Conservation (phyloP, 176 grass and related monocot species). For the Chloris gayana region DNA sequence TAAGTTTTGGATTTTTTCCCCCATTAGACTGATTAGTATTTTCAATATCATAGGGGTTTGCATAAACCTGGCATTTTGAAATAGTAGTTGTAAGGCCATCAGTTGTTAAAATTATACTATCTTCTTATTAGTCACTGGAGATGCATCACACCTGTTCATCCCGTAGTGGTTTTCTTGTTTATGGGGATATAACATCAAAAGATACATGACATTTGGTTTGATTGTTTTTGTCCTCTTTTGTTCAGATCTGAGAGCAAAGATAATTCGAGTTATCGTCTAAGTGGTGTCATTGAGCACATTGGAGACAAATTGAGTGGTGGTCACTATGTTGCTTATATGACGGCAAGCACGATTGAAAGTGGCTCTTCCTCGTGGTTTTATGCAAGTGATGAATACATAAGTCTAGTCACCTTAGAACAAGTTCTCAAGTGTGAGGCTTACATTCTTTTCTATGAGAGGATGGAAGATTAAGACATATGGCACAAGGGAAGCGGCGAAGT, state of each 20-base stretch:
- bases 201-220: neutral
- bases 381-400: conserved; percentile 41
- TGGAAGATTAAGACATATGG: neutral
- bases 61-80: neutral
- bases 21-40: no score
- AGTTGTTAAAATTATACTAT: neutral
- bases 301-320: neutral
- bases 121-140: conserved; percentile 9
- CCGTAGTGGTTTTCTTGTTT: conserved; percentile 10
- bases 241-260: conserved; percentile 20
- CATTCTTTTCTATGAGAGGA: conserved; percentile 69
- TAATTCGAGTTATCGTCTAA: conserved; percentile 27
- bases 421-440: conserved; percentile 62
- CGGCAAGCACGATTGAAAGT: conserved; percentile 5
- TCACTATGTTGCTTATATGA: conserved; percentile 55
- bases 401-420: conserved; percentile 33
- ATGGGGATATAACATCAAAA: neutral
- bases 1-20: neutral
- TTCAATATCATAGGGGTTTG: neutral
- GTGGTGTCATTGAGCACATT: conserved; percentile 41
- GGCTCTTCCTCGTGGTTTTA: conserved; percentile 47
- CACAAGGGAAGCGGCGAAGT: neutral
- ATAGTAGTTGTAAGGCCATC: neutral
- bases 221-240: neutral
- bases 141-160: neutral